Conservation (phyloP, 2,329 filamentous ascomycete species). For the Mycosphaerella sp. region DNA sequence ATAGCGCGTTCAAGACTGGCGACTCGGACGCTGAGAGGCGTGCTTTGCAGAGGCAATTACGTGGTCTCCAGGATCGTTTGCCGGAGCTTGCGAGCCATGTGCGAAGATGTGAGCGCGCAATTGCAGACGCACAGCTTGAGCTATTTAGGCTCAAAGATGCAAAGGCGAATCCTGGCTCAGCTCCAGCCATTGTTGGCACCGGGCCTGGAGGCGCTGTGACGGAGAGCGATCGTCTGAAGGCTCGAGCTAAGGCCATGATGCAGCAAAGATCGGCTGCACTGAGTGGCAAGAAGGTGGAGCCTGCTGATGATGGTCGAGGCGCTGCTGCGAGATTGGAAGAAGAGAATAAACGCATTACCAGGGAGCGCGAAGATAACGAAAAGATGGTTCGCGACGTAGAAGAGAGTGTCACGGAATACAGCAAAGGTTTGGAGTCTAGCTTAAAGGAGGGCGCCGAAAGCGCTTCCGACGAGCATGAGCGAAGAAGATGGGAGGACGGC, state of each 20-base stretch:
- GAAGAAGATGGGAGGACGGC: constrained; percentile 89
- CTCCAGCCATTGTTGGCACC: constrained; percentile 77
- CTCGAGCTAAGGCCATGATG: constrained; percentile 96
- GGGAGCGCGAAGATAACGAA: constrained; percentile 89
- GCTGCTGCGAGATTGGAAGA: constrained; percentile 82
- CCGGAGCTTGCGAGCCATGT: constrained; percentile 90
- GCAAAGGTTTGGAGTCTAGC: constrained; percentile 74
- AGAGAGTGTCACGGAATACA: constrained; percentile 87
- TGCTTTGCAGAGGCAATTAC: constrained; percentile 79
- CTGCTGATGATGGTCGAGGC: constrained; percentile 63
- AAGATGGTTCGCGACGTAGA: constrained; percentile 96
- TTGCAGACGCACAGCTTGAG: constrained; percentile 85
- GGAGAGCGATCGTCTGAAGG: constrained; percentile 89
- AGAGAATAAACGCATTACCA: constrained; percentile 71
- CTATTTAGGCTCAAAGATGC: constrained; percentile 90
- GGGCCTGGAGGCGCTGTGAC: constrained; percentile 86
- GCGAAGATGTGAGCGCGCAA: constrained; percentile 80
- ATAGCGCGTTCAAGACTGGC: constrained; percentile 60
- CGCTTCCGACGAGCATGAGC: constrained; percentile 78
- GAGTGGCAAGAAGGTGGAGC: constrained; percentile 67
- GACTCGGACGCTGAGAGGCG: constrained; percentile 87
- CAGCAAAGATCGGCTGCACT: constrained; percentile 91
- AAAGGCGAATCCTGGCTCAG: constrained; percentile 79
- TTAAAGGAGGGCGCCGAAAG: constrained; percentile 75
- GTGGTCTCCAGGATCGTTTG: constrained; percentile 79